phyloP scores from a whole-genome alignment of 2,329 filamentous ascomycete genomes.

The Botrytis pseudocinerea region DNA sequence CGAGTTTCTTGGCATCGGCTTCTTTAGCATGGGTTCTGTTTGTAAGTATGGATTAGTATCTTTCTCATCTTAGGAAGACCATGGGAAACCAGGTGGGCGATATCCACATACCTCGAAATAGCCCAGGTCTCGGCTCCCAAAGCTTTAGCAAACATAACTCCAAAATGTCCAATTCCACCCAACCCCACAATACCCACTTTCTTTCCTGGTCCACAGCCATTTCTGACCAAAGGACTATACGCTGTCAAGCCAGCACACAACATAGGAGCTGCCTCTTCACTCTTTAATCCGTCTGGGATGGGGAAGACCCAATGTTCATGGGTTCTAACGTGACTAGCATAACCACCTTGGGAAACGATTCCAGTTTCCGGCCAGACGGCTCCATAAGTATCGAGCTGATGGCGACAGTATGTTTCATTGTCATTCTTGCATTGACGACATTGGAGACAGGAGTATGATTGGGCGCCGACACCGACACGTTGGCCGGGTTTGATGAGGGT shows the following conservation, averaged over 20 bases:
- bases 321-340: constrained; percentile 66
- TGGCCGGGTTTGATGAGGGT: constrained; percentile 55
- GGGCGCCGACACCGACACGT: constrained; percentile 56
- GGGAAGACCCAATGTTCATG: constrained; percentile 73
- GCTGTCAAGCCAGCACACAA: constrained; percentile 82
- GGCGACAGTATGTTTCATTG: constrained; percentile 57
- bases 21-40: constrained; percentile 55
- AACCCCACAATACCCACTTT: constrained; percentile 75
- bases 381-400: constrained; percentile 53
- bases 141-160: constrained; percentile 67
- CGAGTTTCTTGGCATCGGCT: constrained; percentile 58
- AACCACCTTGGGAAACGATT: constrained; percentile 64
- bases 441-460: constrained; percentile 54
- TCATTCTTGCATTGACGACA: constrained; percentile 56
- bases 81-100: background rate
- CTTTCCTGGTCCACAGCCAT: constrained; percentile 74
- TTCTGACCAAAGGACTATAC: constrained; percentile 74
- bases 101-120: constrained; percentile 51
- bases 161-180: constrained; percentile 72
- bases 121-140: constrained; percentile 63
- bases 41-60: background rate
- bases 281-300: constrained; percentile 71
- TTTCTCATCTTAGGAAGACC: background rate
- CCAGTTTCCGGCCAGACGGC: constrained; percentile 56
- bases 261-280: constrained; percentile 70